phyloP scores from a whole-genome alignment of 345 rosid species.

The Chamaenerion angustifolium region DNA sequence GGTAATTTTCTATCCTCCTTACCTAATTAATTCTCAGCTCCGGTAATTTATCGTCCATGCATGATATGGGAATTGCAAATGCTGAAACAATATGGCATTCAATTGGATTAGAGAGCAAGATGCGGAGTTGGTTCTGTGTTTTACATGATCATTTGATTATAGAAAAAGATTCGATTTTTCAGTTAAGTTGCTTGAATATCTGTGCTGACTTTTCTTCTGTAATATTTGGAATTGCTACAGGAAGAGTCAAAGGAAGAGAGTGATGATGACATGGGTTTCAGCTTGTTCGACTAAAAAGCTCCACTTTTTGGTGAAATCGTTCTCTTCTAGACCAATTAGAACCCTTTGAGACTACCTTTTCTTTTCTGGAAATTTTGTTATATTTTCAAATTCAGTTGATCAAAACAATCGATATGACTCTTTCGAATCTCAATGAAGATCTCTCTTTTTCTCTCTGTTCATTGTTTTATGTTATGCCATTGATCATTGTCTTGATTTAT shows the following conservation, averaged over 20 bases:
- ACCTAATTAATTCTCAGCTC: neutral
- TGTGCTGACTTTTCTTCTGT: neutral
- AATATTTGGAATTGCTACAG: conserved; percentile 12
- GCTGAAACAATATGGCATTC: neutral
- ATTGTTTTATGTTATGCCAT: no score
- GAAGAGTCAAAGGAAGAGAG: conserved; percentile 33
- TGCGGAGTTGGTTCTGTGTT: no score
- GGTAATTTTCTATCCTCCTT: conserved; percentile 8
- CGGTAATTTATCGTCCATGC: no score
- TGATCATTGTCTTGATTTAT: no score
- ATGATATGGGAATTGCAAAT: no score
- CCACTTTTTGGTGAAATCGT: neutral
- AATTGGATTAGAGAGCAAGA: neutral
- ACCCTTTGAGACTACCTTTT: neutral
- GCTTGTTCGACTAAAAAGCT: conserved; percentile 22
- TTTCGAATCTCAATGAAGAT: no score
- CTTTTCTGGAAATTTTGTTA: neutral
- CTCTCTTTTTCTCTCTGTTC: no score
- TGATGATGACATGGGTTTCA: conserved; percentile 32
- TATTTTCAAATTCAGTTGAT: neutral
- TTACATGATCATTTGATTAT: neutral
- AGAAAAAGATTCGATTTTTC: no score
- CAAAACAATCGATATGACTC: no score
- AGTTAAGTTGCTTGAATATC: no score
- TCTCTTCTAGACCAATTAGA: neutral